Conservation (phyloP, 2,329 filamentous ascomycete species). For the Aspergillus proliferans region DNA sequence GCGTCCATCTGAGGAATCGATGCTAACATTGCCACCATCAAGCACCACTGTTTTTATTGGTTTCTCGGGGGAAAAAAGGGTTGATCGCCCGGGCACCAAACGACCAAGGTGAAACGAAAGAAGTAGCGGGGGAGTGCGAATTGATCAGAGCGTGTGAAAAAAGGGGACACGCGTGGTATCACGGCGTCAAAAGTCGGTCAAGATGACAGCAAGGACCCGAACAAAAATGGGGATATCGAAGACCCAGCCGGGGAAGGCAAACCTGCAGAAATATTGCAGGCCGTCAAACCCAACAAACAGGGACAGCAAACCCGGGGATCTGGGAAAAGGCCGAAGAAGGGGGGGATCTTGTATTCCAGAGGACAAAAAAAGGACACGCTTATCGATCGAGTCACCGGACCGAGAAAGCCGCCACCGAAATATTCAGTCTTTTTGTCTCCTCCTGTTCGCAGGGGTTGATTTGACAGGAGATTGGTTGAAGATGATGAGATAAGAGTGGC, state of each 20-base stretch:
- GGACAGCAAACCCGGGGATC: constrained; percentile 9
- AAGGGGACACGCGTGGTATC: constrained; percentile 23
- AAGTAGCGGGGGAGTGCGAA: background rate
- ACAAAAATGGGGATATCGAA: constrained; percentile 1
- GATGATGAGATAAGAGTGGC: constrained; percentile 1
- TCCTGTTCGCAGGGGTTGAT: background rate
- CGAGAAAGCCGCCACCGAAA: background rate
- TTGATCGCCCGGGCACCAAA: background rate
- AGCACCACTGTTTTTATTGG: background rate
- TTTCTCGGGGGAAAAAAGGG: background rate
- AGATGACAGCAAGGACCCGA: constrained; percentile 18
- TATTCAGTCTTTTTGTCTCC: background rate
- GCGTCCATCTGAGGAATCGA: constrained; percentile 34
- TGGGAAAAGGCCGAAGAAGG: constrained; percentile 1
- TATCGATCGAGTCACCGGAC: background rate
- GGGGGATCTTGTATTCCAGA: background rate
- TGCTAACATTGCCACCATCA: constrained; percentile 28
- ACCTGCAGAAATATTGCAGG: constrained; percentile 19
- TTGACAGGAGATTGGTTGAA: background rate
- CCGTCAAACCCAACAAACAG: constrained; percentile 13
- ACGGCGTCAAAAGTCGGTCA: constrained; percentile 33
- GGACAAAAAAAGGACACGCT: background rate
- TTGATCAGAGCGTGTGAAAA: background rate
- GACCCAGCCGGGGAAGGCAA: constrained; percentile 11
- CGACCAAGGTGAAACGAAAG: background rate